Base-by-base conservation (phyloP, 2,329 filamentous ascomycete genomes). In the Penicillium sp. region DNA sequence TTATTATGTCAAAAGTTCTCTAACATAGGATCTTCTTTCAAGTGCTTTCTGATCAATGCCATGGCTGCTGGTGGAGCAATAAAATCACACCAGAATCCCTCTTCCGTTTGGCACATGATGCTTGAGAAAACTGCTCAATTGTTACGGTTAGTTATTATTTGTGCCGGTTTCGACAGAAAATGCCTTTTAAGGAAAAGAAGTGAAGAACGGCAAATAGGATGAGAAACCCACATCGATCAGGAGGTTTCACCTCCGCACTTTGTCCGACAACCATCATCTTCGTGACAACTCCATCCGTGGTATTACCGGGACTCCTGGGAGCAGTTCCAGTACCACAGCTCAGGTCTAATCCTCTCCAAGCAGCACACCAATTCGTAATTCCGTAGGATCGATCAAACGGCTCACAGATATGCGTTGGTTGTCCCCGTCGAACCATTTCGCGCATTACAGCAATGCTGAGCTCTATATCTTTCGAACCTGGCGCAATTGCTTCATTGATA, bases 261-360 rank as follows among this genome's bases (percentile, higher is more conserved):
- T 35, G 20, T 14, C 51, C 51, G 18, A 53, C 6, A 38, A 53
- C 28, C 51, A 53, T 12, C 42, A 47, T 26, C 9, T 24, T 47
- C 28, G 14, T 24, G 12, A 3, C 9, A 38, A 14, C 8, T 5
- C 21, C 28, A 20, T 38, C 51, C 21, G 24, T 4, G 30, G n/a
- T 21, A 16, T 12, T 18, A 12, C 35, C 20, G 14, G 2, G 11
- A 24, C 12, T 43, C 8, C 23, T 16, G 11, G 38, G 6, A 2
- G 24, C 21, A 52, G 48, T 40, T 18, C n/a, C 40, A 18, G 18
- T 43, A 12, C 38, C 40, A 43, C 18, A 43, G 9, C 18, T 23
- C 8, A 30, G 33, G 50, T 53, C 42, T 33, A 53, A 42, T 21
- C 50, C 50, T 16, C 24, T 47, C 51, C 42, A 53, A 5, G 51